Percentiles rank a stretch among this genome's conserved stretches.
phyloP scores from a whole-genome alignment of 306 rosid genomes.

The Cucumis sativus region Cucumber_9930_V3 NC_026655.2:8542001-8542500 shows the following conservation, averaged over 20 bases:
- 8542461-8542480: neutral
- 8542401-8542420: neutral
- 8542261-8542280: neutral
- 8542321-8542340: neutral
- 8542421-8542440: neutral
- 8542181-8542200: neutral
- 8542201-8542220: neutral
- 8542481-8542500: neutral
- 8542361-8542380: neutral
- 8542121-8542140: neutral
- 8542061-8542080: neutral
- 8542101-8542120: neutral
- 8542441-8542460: neutral
- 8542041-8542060: neutral
- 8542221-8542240: neutral
- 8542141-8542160: neutral
- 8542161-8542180: neutral
- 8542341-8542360: neutral
- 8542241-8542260: neutral
- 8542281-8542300: neutral
- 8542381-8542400: neutral
- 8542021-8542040: slow-evolving; percentile 16
- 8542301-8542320: neutral
- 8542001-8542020: too few relatives aligned
- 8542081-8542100: neutral